Percentiles rank a stretch among this genome's conserved stretches.
Conservation (phyloP, 768 basidiomycete species). For the Tephrocybe sp. region DNA sequence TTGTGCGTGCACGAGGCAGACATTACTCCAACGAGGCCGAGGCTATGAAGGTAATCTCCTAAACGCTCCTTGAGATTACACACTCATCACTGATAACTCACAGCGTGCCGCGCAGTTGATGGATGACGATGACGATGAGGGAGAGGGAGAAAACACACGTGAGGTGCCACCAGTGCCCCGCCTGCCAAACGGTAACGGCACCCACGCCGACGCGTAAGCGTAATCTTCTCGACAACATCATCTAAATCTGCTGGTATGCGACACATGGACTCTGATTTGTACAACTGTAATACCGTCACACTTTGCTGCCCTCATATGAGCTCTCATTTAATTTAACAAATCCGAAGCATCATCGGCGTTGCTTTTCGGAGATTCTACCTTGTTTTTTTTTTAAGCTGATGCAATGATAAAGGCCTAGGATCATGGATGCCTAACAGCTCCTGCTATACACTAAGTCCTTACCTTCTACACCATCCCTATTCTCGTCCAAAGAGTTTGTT, state of each 20-base stretch:
- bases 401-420: no score
- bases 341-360: no score
- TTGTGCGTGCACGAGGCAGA: slow-evolving; percentile 75
- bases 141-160: not conserved
- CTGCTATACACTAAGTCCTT: no score
- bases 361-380: no score
- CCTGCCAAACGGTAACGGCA: slow-evolving; percentile 28
- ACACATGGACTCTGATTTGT: slow-evolving; percentile 6
- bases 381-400: no score
- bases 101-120: slow-evolving; percentile 67
- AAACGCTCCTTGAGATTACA: slow-evolving; percentile 2
- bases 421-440: no score
- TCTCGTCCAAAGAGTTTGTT: no score
- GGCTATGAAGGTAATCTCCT: slow-evolving; percentile 75
- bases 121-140: slow-evolving; percentile 63
- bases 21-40: slow-evolving; percentile 92
- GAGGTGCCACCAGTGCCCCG: slow-evolving; percentile 12
- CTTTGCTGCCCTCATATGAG: not conserved
- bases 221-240: not conserved
- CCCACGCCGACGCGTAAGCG: slow-evolving; percentile 13
- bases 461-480: no score
- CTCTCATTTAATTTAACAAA: not conserved
- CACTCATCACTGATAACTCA: not conserved
- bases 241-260: no score
- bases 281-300: not conserved